Conservation (phyloP, 768 basidiomycete species). For the Boletellus emodensis region DNA sequence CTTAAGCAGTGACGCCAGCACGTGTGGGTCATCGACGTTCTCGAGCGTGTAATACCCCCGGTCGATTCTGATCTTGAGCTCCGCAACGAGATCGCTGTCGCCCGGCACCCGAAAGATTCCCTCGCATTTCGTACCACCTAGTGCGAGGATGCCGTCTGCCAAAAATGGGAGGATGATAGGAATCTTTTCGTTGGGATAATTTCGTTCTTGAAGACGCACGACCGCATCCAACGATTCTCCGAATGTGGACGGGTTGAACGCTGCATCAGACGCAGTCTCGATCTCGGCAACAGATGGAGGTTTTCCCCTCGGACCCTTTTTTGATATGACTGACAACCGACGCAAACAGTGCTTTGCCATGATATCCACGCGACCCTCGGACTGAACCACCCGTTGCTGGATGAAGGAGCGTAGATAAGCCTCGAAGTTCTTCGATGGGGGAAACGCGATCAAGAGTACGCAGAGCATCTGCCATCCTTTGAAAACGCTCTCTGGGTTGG, state of each 20-base stretch:
- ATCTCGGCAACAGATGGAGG: conserved; percentile 81
- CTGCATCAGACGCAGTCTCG: conserved; percentile 91
- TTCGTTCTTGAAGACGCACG: conserved; percentile 78
- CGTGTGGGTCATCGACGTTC: conserved; percentile 85
- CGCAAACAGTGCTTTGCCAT: conserved; percentile 91
- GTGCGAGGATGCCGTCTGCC: conserved; percentile 83
- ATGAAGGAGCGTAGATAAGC: conserved; percentile 80
- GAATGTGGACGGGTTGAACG: conserved; percentile 93
- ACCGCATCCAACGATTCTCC: conserved; percentile 86
- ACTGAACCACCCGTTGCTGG: conserved; percentile 57
- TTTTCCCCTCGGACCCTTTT: conserved; percentile 84
- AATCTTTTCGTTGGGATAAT: conserved; percentile 79
- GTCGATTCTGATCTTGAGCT: conserved; percentile 86
- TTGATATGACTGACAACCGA: conserved; percentile 68
- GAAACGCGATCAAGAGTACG: conserved; percentile 87
- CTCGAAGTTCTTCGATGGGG: conserved; percentile 91
- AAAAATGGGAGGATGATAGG: conserved; percentile 95
- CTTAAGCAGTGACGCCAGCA: conserved; percentile 86
- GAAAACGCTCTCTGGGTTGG: conserved; percentile 79
- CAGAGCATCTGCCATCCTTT: conserved; percentile 93
- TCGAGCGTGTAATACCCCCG: conserved; percentile 88
- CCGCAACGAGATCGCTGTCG: conserved; percentile 82
- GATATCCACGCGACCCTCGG: conserved; percentile 76
- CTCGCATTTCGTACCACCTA: conserved; percentile 80
- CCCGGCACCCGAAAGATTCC: conserved; percentile 94